Evolutionary conservation across 2,329 filamentous ascomycete species (phyloP).

Genomic region (Tolypocladium ovalisporum): DNA sequence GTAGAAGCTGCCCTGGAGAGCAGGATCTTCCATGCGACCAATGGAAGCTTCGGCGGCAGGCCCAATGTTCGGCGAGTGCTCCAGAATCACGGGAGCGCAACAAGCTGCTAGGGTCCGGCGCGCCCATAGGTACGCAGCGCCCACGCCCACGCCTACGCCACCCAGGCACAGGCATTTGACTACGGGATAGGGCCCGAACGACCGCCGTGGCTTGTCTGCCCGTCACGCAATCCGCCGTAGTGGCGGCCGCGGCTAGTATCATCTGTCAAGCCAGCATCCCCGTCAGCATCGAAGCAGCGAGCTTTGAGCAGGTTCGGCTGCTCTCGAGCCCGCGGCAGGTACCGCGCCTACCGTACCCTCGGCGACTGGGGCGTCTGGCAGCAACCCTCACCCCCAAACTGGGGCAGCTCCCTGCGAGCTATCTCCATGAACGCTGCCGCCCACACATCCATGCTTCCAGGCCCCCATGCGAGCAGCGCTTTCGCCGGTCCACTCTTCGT

Average conservation of each 20-base stretch:
- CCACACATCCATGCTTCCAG: too few relatives aligned
- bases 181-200: neutral
- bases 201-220: neutral
- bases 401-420: neutral
- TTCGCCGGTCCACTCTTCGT: neutral
- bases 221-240: neutral
- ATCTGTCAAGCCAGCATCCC: neutral
- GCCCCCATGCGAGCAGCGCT: neutral
- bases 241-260: neutral
- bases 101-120: neutral
- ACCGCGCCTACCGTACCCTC: neutral
- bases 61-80: neutral
- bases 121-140: neutral
- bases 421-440: neutral
- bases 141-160: neutral
- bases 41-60: neutral
- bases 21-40: neutral
- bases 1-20: neutral
- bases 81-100: neutral
- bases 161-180: neutral
- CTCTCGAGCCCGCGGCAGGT: neutral
- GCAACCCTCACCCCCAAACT: neutral
- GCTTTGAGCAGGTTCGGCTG: neutral
- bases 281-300: neutral
- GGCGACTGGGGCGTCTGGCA: neutral